Percentiles rank a stretch among this genome's conserved stretches.
These are phyloP conservation scores for Lactarius sp. DNA, from an alignment of 768 basidiomycete genomes.

Conservation along the genomic window DNA sequence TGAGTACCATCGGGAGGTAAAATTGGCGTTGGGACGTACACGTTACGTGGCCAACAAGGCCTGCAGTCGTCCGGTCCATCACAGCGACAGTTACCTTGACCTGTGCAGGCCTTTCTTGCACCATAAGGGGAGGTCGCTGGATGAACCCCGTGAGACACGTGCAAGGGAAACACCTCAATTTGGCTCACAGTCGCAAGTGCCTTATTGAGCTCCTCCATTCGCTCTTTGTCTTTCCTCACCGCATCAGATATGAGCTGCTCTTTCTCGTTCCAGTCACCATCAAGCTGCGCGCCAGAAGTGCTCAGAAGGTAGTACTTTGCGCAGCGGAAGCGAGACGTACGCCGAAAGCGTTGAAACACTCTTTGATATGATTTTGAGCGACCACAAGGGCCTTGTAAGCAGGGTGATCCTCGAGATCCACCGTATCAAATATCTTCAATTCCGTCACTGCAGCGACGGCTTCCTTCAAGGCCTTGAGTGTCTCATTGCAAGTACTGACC, in stretches of 20 bases:
- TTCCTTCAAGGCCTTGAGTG: constrained; percentile 3
- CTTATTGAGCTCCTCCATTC: constrained; percentile 13
- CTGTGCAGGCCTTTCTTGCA: not conserved
- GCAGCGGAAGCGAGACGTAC: not conserved
- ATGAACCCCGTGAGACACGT: not conserved
- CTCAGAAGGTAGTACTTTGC: not conserved
- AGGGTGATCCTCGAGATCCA: constrained; percentile 9
- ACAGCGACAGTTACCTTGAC: constrained; percentile 6
- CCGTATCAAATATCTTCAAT: constrained; percentile 9
- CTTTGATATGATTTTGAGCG: constrained; percentile 4
- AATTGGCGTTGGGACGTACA: not conserved
- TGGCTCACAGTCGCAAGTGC: constrained; percentile 3
- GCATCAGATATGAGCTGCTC: not conserved
- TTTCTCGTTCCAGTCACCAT: not conserved
- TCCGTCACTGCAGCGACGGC: constrained; percentile 11
- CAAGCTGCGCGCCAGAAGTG: not conserved
- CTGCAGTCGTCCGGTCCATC: not conserved
- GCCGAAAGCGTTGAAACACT: constrained; percentile 7
- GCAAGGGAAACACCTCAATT: not conserved
- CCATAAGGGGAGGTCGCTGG: constrained; percentile 3
- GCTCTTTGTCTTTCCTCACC: constrained; percentile 6
- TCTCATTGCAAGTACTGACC: constrained; percentile 13
- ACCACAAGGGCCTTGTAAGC: not conserved
- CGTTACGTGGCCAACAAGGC: not conserved
- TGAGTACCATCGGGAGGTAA: not conserved